Evolutionary conservation across 768 basidiomycete species (phyloP), one percentile per base, ranked within the genome.

Genomic region (Boletus fagicola): DNA sequence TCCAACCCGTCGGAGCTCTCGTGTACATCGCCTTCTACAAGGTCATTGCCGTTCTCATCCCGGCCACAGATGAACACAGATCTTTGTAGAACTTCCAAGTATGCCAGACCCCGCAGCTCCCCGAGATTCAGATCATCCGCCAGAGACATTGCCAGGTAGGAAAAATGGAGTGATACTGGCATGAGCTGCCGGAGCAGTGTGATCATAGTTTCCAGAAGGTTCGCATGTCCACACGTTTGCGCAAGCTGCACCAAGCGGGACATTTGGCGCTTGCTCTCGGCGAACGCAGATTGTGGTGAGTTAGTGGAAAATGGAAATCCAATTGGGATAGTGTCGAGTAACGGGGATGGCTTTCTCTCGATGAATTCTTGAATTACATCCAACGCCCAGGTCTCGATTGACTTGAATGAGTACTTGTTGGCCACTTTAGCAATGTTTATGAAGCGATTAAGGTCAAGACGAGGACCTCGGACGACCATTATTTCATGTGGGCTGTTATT

Each of bases 371-470:
- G 84, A 47, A 90, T 84, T n/a, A 80, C 83, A 59, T 88, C 85
- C 20, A 90, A 76, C 1, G 86, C 81, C 88, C 88, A 90, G 1
- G 82, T 84, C 68, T 90, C 89, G 33, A 87, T 69, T 10, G 83
- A 81, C 68, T 83, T 87, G 80, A 89, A 90, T 24, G 82, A 78
- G 63, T 90, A 90, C 73, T 90, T 90, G 75, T 83, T 84, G 28
- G 87, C 77, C 13, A 90, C 75, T 11, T 79, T 79, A 5, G 85
- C 84, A 56, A 90, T 83, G 65, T 87, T 80, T 56, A 84, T 80
- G 38, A 87, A 77, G 47, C 76, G 75, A 33, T 74, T 68, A 15
- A 90, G 76, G 59, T 88, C 77, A 26, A 83, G 76, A 42, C 72
- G 73, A 31, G 78, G 70, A 12, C 78, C 76, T 20, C 79, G 78